A percentile compares a stretch with the other conserved stretches of the same genome.
phyloP scores from a whole-genome alignment of 805 yeast genomes.

The Phaffomyces antillensis region DNA sequence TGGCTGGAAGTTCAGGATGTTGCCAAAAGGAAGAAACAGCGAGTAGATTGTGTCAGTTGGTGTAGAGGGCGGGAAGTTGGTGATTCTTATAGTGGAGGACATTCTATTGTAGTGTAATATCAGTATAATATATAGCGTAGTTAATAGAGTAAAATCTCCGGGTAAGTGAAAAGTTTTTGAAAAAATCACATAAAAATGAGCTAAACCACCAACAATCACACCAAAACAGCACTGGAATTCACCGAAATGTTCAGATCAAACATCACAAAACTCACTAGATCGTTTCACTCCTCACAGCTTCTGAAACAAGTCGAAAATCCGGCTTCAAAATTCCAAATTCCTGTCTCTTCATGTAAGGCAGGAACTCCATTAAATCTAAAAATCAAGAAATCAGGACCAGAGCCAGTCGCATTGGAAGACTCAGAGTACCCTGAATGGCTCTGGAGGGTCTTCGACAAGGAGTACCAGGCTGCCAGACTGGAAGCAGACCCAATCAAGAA shows the following conservation, averaged over 20 bases:
- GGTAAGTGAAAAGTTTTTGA: slow-evolving; percentile 2
- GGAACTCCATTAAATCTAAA: slow-evolving; percentile 71
- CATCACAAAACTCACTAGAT: not conserved
- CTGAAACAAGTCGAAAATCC: slow-evolving; percentile 7
- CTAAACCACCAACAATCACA: not conserved
- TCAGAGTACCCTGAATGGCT: slow-evolving; percentile 91
- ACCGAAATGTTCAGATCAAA: slow-evolving; percentile 1
- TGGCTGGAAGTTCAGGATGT: slow-evolving; percentile 8
- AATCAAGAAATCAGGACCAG: slow-evolving; percentile 73
- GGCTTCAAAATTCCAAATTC: not conserved
- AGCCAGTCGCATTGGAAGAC: slow-evolving; percentile 83
- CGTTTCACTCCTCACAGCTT: slow-evolving; percentile 1
- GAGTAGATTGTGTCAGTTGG: slow-evolving; percentile 9
- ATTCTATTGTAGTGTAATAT: not conserved
- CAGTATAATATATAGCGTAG: not conserved
- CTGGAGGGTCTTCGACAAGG: slow-evolving; percentile 74
- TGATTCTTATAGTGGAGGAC: slow-evolving; percentile 4
- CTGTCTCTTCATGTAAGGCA: slow-evolving; percentile 48
- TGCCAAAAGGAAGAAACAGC: slow-evolving; percentile 19
- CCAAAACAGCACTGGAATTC: not conserved
- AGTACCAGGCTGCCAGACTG: slow-evolving; percentile 48
- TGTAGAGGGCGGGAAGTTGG: slow-evolving; percentile 13
- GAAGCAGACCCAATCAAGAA: slow-evolving; percentile 54
- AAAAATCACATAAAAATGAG: not conserved
- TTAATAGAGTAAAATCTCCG: not conserved